These are phyloP conservation scores for Phytopythium mirpurense DNA, from an alignment of 352 stramenopile species.

Conservation along the genomic window DNA sequence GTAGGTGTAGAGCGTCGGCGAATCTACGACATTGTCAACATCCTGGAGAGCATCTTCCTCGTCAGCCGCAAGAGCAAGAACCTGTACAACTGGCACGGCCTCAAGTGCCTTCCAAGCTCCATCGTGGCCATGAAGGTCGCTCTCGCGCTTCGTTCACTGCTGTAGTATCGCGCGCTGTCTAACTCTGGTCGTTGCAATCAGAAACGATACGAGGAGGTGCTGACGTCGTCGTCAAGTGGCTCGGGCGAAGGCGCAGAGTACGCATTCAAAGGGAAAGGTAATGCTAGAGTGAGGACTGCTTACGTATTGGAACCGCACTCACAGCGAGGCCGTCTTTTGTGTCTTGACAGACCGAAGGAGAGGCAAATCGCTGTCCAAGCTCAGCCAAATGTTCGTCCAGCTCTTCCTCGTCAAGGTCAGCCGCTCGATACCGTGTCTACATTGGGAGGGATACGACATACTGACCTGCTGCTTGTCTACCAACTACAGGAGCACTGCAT, in stretches of 20 bases:
- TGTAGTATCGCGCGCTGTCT: no score
- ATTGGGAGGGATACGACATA: no score
- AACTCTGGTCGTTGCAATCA: slow-evolving; percentile 9
- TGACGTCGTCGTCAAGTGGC: slow-evolving; percentile 17
- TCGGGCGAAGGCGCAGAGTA: slow-evolving; percentile 33
- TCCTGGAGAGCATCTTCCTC: slow-evolving; percentile 94
- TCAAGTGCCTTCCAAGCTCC: slow-evolving; percentile 54
- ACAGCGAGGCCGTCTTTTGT: background rate
- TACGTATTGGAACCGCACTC: no score
- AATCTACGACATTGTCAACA: slow-evolving; percentile 99
- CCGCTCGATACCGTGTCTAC: no score
- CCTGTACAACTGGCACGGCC: slow-evolving; percentile 91
- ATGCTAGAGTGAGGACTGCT: background rate
- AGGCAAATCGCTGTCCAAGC: slow-evolving; percentile 86
- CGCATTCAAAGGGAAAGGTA: slow-evolving; percentile 75
- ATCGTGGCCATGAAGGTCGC: slow-evolving; percentile 70
- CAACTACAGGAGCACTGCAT: slow-evolving; percentile 76
- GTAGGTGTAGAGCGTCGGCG: slow-evolving; percentile 89
- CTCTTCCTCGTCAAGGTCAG: slow-evolving; percentile 89
- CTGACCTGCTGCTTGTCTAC: background rate
- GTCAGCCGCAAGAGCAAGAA: slow-evolving; percentile 96
- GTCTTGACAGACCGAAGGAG: slow-evolving; percentile 41
- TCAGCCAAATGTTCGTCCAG: slow-evolving; percentile 95
- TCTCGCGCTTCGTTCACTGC: background rate
- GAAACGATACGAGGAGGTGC: slow-evolving; percentile 40